Conservation (phyloP, 2,329 filamentous ascomycete species). For the Claviceps sp. region DNA sequence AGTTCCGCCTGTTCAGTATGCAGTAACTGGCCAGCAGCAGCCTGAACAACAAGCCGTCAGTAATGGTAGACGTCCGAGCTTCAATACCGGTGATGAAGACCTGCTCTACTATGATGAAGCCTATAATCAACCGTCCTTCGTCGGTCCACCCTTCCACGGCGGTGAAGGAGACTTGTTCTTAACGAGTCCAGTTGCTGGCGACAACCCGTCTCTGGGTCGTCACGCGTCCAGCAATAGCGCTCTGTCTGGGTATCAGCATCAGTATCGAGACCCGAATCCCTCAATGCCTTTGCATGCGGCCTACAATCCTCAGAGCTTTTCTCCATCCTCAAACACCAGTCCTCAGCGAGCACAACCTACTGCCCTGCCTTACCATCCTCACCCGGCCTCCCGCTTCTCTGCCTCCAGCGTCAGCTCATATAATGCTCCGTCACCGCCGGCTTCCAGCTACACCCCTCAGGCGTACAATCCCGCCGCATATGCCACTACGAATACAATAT, state of each 20-base stretch:
- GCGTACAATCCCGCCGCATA: slow-evolving; percentile 49
- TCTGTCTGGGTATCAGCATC: slow-evolving; percentile 38
- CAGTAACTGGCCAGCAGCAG: slow-evolving; percentile 27
- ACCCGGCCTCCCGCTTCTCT: slow-evolving; percentile 25
- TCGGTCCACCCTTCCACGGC: slow-evolving; percentile 1
- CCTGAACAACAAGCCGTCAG: slow-evolving; percentile 7
- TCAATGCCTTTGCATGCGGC: slow-evolving; percentile 30
- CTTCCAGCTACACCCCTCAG: slow-evolving; percentile 33
- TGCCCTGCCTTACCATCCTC: slow-evolving; percentile 35
- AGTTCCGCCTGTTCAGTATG: slow-evolving; percentile 52
- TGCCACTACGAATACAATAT: slow-evolving; percentile 27
- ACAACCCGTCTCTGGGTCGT: slow-evolving; percentile 13
- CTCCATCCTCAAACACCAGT: slow-evolving; percentile 14
- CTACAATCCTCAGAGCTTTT: slow-evolving; percentile 62
- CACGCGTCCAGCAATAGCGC: slow-evolving; percentile 31
- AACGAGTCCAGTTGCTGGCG: slow-evolving; percentile 26
- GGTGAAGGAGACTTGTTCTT: slow-evolving; percentile 52
- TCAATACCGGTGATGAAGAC: slow-evolving; percentile 60
- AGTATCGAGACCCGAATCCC: slow-evolving; percentile 33
- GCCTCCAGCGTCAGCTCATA: slow-evolving; percentile 20
- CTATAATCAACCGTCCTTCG: slow-evolving; percentile 8
- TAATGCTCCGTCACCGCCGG: slow-evolving; percentile 21
- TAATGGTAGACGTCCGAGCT: slow-evolving; percentile 49
- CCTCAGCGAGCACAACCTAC: slow-evolving; percentile 36
- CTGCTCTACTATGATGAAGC: slow-evolving; percentile 34